A percentile compares a stretch with the other conserved stretches of the same genome.
These are phyloP conservation scores for Phytophthora megakarya DNA, from an alignment of 352 stramenopile genomes.

Conservation along the genomic window DNA sequence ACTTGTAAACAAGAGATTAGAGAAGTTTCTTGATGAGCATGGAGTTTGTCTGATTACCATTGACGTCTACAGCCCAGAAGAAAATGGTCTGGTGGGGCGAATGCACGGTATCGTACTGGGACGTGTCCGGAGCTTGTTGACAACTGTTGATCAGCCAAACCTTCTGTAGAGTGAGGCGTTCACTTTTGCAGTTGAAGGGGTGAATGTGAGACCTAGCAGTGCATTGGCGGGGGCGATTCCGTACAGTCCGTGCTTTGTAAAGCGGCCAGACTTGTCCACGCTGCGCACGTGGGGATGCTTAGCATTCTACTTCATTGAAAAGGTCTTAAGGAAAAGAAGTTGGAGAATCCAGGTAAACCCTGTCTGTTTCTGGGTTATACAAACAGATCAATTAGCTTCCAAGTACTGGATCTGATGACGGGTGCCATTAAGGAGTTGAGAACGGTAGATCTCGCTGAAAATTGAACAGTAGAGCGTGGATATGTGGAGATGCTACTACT, in stretches of 20 bases:
- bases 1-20: slow-evolving; percentile 1
- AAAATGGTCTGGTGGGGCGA: slow-evolving; percentile 12
- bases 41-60: not conserved
- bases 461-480: slow-evolving; percentile 10
- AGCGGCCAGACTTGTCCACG: no score
- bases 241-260: slow-evolving; percentile 9
- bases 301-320: slow-evolving; percentile 9
- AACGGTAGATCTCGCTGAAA: slow-evolving; percentile 11
- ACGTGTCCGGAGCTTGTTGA: not conserved
- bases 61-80: slow-evolving; percentile 12
- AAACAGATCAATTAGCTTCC: slow-evolving; percentile 9
- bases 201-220: slow-evolving; percentile 4
- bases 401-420: slow-evolving; percentile 5
- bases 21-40: not conserved
- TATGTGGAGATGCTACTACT: slow-evolving; percentile 18
- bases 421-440: slow-evolving; percentile 1
- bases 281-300: slow-evolving; percentile 9
- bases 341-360: no score
- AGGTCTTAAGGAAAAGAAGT: slow-evolving; percentile 13
- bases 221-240: slow-evolving; percentile 4
- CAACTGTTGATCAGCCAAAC: not conserved
- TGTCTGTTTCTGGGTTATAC: no score
- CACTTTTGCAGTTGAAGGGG: not conserved
- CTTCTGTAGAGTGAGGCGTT: slow-evolving; percentile 9
- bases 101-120: slow-evolving; percentile 1